Conservation (phyloP, 2,329 filamentous ascomycete genomes). For the Botrytis elliptica region DNA sequence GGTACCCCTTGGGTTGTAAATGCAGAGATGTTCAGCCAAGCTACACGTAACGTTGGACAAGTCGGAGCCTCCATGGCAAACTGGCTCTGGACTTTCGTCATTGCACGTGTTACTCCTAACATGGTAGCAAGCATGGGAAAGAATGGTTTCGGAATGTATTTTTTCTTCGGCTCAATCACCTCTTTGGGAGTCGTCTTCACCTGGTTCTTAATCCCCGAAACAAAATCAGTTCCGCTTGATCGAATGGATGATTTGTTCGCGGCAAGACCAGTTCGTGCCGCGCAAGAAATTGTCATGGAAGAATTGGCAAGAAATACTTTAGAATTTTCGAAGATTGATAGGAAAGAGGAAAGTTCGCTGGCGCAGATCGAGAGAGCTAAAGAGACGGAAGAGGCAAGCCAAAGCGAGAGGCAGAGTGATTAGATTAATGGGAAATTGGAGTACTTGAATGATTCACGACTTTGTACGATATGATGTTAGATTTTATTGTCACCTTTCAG, state of each 20-base stretch:
- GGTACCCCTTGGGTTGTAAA: slow-evolving; percentile 34
- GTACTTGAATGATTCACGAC: background rate
- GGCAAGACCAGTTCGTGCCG: slow-evolving; percentile 27
- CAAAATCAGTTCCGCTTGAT: slow-evolving; percentile 63
- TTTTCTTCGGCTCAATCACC: slow-evolving; percentile 53
- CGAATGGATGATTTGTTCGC: slow-evolving; percentile 62
- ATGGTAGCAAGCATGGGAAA: slow-evolving; percentile 25
- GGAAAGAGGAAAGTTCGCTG: background rate
- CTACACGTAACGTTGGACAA: slow-evolving; percentile 31
- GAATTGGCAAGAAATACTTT: slow-evolving; percentile 31
- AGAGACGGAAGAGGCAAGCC: background rate
- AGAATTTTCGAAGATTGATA: slow-evolving; percentile 28
- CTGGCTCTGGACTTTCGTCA: slow-evolving; percentile 30
- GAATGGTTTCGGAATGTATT: slow-evolving; percentile 31
- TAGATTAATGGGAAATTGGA: background rate
- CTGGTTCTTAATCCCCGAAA: slow-evolving; percentile 64
- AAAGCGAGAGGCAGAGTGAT: background rate
- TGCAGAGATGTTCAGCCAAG: slow-evolving; percentile 32
- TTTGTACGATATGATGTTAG: background rate
- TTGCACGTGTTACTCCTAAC: slow-evolving; percentile 29
- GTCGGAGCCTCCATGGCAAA: slow-evolving; percentile 29
- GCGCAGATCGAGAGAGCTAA: slow-evolving; percentile 1
- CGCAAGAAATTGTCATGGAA: slow-evolving; percentile 32
- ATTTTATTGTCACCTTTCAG: background rate
- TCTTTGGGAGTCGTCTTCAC: slow-evolving; percentile 56